Percentiles rank a stretch among this genome's conserved stretches.
phyloP scores from a whole-genome alignment of 129 eudicot species.

The Pseudognaphalium luteoalbum region DNA sequence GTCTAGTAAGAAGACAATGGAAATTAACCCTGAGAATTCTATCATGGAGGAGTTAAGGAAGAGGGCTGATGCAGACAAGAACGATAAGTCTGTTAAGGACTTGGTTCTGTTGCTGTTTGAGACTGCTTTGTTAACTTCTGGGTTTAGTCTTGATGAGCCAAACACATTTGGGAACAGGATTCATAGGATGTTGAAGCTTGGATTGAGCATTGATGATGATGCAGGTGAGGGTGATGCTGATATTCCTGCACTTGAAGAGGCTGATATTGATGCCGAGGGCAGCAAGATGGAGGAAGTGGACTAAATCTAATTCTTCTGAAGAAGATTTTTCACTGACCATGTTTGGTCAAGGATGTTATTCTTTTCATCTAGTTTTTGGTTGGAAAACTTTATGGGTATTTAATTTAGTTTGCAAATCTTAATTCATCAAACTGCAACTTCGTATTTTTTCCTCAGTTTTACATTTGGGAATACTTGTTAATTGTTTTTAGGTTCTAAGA shows the following conservation, averaged over 20 bases:
- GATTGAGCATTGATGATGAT: conserved; percentile 85
- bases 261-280: conserved; percentile 51
- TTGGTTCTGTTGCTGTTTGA: conserved; percentile 75
- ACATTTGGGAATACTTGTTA: no score
- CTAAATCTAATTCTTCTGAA: conserved; percentile 15
- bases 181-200: conserved; percentile 87
- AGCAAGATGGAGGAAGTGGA: conserved; percentile 98
- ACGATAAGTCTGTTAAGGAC: conserved; percentile 83
- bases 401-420: background rate
- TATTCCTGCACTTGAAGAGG: conserved; percentile 78
- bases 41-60: conserved; percentile 91
- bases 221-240: conserved; percentile 60
- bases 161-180: conserved; percentile 86
- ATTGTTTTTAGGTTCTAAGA: no score
- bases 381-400: background rate
- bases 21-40: conserved; percentile 76
- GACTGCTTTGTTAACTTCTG: conserved; percentile 77
- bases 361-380: background rate
- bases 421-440: background rate
- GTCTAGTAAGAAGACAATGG: conserved; percentile 90
- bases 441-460: no score
- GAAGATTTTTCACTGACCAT: background rate
- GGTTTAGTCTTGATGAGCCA: conserved; percentile 88
- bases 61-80: conserved; percentile 85
- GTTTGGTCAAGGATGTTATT: background rate